phyloP scores from a whole-genome alignment of 116 monocot species.

The Phalaenopsis hybrid region DNA sequence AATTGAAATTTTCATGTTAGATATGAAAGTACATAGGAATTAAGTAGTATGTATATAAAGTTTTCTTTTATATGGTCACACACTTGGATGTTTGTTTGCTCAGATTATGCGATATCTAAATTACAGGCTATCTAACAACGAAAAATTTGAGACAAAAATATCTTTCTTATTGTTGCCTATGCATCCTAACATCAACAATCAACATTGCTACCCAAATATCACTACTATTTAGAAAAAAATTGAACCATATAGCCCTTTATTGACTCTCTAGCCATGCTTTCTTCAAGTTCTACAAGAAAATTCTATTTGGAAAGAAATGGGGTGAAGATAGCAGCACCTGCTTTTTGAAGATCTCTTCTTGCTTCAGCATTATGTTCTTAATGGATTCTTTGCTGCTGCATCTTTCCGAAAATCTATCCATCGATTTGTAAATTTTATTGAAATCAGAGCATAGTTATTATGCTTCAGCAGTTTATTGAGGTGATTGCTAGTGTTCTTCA shows the following conservation, averaged over 20 bases:
- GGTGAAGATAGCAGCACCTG: slow-evolving; percentile 23
- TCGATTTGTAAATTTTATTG: slow-evolving; percentile 1
- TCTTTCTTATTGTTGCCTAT: neutral
- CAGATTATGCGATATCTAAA: too few relatives aligned
- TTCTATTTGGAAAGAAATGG: neutral
- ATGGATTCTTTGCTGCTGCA: slow-evolving; percentile 21
- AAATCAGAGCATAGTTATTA: neutral
- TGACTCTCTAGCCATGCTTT: neutral
- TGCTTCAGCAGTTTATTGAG: slow-evolving; percentile 15
- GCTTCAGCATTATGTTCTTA: slow-evolving; percentile 39
- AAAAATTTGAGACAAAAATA: neutral
- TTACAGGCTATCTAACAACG: neutral
- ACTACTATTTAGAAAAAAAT: neutral
- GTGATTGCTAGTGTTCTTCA: slow-evolving; percentile 5
- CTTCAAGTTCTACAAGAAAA: neutral
- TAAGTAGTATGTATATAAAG: too few relatives aligned
- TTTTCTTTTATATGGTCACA: too few relatives aligned
- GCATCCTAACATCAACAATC: neutral
- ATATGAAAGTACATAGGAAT: too few relatives aligned
- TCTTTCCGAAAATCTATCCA: slow-evolving; percentile 25
- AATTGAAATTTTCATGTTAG: too few relatives aligned
- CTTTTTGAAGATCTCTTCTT: slow-evolving; percentile 50
- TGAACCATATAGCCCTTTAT: neutral
- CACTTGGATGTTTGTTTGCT: too few relatives aligned
- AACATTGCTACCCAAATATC: neutral